Evolutionary conservation across 2,329 filamentous ascomycete genomes (phyloP).

Genomic region (Aspergillus sclerotialis): DNA sequence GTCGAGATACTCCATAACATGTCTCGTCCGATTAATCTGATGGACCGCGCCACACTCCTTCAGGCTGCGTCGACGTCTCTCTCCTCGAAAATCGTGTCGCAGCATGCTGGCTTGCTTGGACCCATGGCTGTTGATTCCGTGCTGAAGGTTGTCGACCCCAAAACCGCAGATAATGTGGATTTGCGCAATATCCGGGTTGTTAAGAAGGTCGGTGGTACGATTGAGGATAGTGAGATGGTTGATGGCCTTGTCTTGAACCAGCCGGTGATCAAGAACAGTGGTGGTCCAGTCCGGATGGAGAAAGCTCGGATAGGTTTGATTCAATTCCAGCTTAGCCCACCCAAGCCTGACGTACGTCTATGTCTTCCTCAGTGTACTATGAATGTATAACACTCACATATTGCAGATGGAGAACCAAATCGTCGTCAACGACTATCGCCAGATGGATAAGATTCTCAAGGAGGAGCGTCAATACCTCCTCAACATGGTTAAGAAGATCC

Average conservation of each 20-base stretch:
- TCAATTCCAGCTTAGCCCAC: constrained; percentile 96
- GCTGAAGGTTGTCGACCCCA: constrained; percentile 89
- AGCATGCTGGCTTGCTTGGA: constrained; percentile 90
- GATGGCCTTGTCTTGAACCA: constrained; percentile 92
- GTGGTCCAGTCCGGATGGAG: constrained; percentile 86
- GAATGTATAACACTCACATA: neutral
- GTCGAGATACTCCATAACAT: constrained; percentile 90
- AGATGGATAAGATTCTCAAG: constrained; percentile 99
- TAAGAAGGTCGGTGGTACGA: constrained; percentile 96
- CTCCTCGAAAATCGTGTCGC: constrained; percentile 96
- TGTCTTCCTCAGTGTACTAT: neutral
- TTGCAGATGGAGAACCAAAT: constrained; percentile 96
- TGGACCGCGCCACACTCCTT: constrained; percentile 80
- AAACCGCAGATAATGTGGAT: constrained; percentile 93
- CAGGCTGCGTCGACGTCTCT: constrained; percentile 96
- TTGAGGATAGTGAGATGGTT: constrained; percentile 96
- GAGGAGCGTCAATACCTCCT: constrained; percentile 96
- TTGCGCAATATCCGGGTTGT: constrained; percentile 93
- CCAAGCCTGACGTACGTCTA: constrained; percentile 78
- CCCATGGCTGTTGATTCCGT: constrained; percentile 98
- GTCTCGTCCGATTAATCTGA: constrained; percentile 86
- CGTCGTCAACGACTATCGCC: constrained; percentile 96
- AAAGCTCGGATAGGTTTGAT: constrained; percentile 96
- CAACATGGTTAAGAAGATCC: constrained; percentile 99
- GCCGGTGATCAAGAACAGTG: constrained; percentile 85